These are phyloP conservation scores for Thraustotheca clavata DNA, from an alignment of 352 stramenopile genomes.

Conservation along the genomic window DNA sequence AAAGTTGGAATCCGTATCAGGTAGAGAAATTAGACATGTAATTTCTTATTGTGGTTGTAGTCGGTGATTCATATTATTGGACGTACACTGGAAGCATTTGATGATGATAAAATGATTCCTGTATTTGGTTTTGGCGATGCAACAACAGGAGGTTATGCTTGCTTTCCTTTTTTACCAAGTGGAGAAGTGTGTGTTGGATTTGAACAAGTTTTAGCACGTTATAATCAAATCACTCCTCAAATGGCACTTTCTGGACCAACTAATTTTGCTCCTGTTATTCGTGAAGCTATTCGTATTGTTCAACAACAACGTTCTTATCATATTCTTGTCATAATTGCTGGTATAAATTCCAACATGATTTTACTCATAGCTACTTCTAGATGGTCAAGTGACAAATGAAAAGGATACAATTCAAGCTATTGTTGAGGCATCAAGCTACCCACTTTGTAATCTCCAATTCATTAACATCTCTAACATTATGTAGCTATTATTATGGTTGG, in stretches of 20 bases:
- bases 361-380: constrained; percentile 8
- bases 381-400: constrained; percentile 83
- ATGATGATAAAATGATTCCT: constrained; percentile 75
- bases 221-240: constrained; percentile 48
- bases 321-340: constrained; percentile 82
- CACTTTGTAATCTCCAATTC: constrained; percentile 35
- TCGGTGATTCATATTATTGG: constrained; percentile 71
- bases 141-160: constrained; percentile 34
- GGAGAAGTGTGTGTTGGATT: constrained; percentile 44
- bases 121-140: constrained; percentile 60
- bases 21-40: constrained; percentile 18
- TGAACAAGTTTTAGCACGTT: constrained; percentile 42
- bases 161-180: constrained; percentile 37
- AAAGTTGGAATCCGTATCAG: constrained; percentile 52
- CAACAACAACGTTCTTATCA: constrained; percentile 48
- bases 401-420: constrained; percentile 85
- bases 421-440: constrained; percentile 57
- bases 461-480: not conserved
- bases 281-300: constrained; percentile 45
- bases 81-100: constrained; percentile 56
- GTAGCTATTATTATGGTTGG: constrained; percentile 69
- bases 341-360: constrained; percentile 9
- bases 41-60: constrained; percentile 25
- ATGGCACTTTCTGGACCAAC: constrained; percentile 48
- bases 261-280: constrained; percentile 63